Base-by-base conservation (phyloP, 1,284 basidiomycete genomes). In the Ceratobasidium papillatum region DNA sequence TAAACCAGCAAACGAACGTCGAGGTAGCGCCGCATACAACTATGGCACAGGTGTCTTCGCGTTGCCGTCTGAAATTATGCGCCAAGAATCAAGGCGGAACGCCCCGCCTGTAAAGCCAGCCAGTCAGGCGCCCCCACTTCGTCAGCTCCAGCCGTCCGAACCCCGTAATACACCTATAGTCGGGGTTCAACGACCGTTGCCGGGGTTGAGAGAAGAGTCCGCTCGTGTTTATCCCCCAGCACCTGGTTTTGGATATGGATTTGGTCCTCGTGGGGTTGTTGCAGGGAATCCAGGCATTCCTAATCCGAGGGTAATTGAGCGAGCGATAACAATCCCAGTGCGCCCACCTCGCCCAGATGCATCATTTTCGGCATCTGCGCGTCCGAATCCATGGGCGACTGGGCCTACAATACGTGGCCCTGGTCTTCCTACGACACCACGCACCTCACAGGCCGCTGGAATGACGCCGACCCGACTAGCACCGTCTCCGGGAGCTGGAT, bases 11-110 rank as follows among this genome's bases (percentile, higher is more conserved):
- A 72, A 72, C 22, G 69, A 72, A 14, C 69, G 69, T 25, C 69
- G 56, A 12, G 69, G 69, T 17, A 72, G 69, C 30, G 41, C 56
- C 7, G 71, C 58, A 14, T 73, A 73, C 47, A 73, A 73, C 27
- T 73, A 52, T 38, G 71, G 71, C 12, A 11, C 47, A 9, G 71
- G 71, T 19, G 59, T 38, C 4, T 73, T 62, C 32, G 49, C 71
- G 47, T 22, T 73, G 34, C 71, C 71, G 11, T 73, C 71, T 9
- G 71, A 63, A 25, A 47, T 73, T 34, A 14, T 73, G 45, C 58
- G 71, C 1, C 71, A 63, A 43, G 45, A 73, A n/a, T 14, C 66
- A 36, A 34, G 58, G 36, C 58, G 58, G 8, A 59, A 59, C 19
- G n/a, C 2, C 9, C 52, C 8, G 19, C 25, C 52, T 32, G 25